These are phyloP conservation scores for Chlamydomonas schloesseri DNA, from an alignment of 139 green algal species.

Conservation along the genomic window DNA sequence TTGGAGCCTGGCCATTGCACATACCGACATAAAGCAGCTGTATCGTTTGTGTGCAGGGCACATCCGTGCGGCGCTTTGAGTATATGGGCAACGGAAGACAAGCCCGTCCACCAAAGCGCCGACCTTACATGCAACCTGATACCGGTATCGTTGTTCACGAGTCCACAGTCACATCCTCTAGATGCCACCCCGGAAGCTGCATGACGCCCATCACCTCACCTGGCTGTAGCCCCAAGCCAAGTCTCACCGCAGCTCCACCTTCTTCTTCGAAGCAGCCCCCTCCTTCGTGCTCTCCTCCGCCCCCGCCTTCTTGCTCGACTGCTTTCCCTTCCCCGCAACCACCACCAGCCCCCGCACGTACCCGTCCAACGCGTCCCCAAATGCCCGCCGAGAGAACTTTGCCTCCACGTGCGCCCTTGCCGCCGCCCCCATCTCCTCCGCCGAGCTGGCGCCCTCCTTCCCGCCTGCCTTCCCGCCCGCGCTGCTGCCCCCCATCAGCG, in stretches of 20 bases:
- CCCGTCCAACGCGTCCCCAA: constrained; percentile 73
- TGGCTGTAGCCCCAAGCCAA: not conserved
- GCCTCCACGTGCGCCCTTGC: constrained; percentile 74
- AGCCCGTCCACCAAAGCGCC: too few species aligned
- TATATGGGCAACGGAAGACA: too few species aligned
- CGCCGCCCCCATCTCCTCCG: constrained; percentile 64
- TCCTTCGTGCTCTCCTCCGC: not conserved
- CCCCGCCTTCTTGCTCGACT: too few species aligned
- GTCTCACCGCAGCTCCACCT: not conserved
- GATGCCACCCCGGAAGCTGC: too few species aligned
- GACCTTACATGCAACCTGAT: too few species aligned
- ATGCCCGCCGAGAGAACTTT: constrained; percentile 79
- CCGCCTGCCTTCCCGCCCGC: constrained; percentile 68
- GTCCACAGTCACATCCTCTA: too few species aligned
- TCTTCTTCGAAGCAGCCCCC: not conserved
- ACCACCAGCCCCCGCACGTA: constrained; percentile 50
- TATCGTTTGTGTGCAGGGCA: too few species aligned
- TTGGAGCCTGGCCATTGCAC: too few species aligned
- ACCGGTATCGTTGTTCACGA: too few species aligned
- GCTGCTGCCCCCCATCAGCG: constrained; percentile 38
- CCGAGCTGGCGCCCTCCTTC: constrained; percentile 45
- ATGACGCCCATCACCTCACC: not conserved
- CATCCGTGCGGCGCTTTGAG: too few species aligned
- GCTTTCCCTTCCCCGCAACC: not conserved
- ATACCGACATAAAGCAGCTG: too few species aligned